These are phyloP conservation scores for Lactarius indigo DNA, from an alignment of 768 basidiomycete genomes.

Conservation along the genomic window DNA sequence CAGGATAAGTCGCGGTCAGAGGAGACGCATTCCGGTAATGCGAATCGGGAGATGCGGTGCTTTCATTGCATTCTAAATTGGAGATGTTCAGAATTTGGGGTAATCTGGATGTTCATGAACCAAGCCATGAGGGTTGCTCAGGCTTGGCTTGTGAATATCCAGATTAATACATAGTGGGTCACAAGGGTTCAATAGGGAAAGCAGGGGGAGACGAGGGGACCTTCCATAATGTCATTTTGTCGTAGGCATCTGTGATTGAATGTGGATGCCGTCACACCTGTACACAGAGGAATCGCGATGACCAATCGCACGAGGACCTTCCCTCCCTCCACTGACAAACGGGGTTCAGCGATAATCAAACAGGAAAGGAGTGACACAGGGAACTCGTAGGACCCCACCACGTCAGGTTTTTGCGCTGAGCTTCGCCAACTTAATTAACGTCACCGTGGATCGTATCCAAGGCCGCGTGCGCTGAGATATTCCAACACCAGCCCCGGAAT, in stretches of 20 bases:
- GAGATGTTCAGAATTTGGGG: constrained; percentile 33
- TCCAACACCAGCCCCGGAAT: constrained; percentile 46
- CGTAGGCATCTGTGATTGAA: constrained; percentile 44
- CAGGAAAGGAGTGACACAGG: neutral
- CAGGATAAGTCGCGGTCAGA: constrained; percentile 22
- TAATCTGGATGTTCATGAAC: constrained; percentile 46
- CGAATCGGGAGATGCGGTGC: constrained; percentile 43
- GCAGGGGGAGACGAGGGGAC: constrained; percentile 26
- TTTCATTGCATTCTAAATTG: constrained; percentile 29
- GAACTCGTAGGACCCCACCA: constrained; percentile 37
- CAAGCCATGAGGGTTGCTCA: too few relatives aligned
- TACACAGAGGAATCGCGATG: constrained; percentile 33
- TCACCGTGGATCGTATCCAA: constrained; percentile 54
- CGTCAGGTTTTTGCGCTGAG: constrained; percentile 29
- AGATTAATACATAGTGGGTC: constrained; percentile 42
- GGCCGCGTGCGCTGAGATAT: constrained; percentile 29
- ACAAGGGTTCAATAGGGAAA: neutral
- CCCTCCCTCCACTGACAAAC: constrained; percentile 32
- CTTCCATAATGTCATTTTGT: constrained; percentile 56
- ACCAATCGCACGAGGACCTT: constrained; percentile 50
- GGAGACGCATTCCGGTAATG: constrained; percentile 46
- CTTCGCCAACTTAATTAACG: constrained; percentile 52
- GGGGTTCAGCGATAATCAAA: neutral
- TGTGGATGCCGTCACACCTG: constrained; percentile 56
- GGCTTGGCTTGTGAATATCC: constrained; percentile 44